These are phyloP conservation scores for Aethionema arabicum DNA, from an alignment of 345 rosid genomes.

Conservation along the genomic window DNA sequence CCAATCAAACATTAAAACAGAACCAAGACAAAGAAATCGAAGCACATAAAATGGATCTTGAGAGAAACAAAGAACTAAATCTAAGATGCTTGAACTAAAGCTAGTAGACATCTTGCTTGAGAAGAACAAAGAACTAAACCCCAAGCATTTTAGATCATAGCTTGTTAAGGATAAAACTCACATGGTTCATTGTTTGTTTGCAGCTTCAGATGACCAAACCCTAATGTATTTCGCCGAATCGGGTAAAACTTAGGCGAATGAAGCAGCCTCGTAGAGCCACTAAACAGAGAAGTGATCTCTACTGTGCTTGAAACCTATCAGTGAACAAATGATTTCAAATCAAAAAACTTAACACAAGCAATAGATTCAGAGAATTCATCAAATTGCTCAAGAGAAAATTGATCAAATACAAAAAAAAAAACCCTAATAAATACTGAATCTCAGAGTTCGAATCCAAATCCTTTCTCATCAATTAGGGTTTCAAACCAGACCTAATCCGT, in stretches of 20 bases:
- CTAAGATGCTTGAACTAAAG: background rate
- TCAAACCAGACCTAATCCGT: constrained; percentile 1
- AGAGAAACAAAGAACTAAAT: background rate
- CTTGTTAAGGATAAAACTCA: constrained; percentile 38
- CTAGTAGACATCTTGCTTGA: too few species aligned
- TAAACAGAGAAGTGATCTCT: constrained; percentile 34
- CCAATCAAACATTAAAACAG: constrained; percentile 34
- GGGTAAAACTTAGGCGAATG: constrained; percentile 30
- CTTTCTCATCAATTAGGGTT: background rate
- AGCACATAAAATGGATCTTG: too few species aligned
- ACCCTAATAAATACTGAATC: background rate
- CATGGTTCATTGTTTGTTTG: constrained; percentile 36
- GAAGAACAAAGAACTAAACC: background rate
- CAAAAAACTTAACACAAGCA: constrained; percentile 2
- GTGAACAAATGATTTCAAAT: background rate
- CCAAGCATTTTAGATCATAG: constrained; percentile 4
- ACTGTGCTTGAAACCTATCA: constrained; percentile 34
- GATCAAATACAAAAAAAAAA: constrained; percentile 1
- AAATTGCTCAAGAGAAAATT: constrained; percentile 5
- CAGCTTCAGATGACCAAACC: constrained; percentile 32
- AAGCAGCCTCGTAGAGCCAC: constrained; percentile 33
- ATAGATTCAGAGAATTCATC: constrained; percentile 6
- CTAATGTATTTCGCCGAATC: constrained; percentile 24
- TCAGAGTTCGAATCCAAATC: background rate
- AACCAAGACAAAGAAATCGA: constrained; percentile 1